These are phyloP conservation scores for Cinchona pubescens DNA, from an alignment of 257 asterid genomes.

Conservation along the genomic window DNA sequence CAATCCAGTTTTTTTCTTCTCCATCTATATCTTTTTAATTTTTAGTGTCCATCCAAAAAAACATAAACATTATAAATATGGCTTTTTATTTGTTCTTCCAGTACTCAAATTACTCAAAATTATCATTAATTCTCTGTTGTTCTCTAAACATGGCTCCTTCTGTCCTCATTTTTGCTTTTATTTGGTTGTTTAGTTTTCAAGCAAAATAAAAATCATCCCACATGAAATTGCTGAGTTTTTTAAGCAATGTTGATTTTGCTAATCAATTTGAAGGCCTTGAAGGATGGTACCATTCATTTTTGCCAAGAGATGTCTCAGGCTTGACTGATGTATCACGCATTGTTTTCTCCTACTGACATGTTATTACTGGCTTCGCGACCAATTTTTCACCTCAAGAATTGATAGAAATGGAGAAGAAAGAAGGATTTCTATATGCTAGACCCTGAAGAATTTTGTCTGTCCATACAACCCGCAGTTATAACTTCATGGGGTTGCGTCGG, in stretches of 20 bases:
- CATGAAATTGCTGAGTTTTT: too few relatives aligned
- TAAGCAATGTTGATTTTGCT: background rate
- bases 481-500: slow-evolving; percentile 32
- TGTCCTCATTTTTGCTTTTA: background rate
- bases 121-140: background rate
- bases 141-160: background rate
- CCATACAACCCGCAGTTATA: slow-evolving; percentile 37
- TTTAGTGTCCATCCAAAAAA: background rate
- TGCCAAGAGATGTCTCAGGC: slow-evolving; percentile 8
- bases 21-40: too few relatives aligned
- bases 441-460: slow-evolving; percentile 19
- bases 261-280: slow-evolving; percentile 10
- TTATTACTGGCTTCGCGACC: slow-evolving; percentile 37
- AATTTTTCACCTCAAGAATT: slow-evolving; percentile 23
- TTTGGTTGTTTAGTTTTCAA: background rate
- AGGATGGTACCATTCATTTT: slow-evolving; percentile 17
- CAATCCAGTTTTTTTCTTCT: too few relatives aligned
- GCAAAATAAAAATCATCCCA: background rate
- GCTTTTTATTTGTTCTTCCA: too few relatives aligned
- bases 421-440: slow-evolving; percentile 27
- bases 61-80: background rate
- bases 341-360: slow-evolving; percentile 24
- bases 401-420: slow-evolving; percentile 18
- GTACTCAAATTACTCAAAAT: background rate
- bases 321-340: slow-evolving; percentile 12